phyloP scores from a whole-genome alignment of 208 protist genomes.

The Leishmania turanica region DNA sequence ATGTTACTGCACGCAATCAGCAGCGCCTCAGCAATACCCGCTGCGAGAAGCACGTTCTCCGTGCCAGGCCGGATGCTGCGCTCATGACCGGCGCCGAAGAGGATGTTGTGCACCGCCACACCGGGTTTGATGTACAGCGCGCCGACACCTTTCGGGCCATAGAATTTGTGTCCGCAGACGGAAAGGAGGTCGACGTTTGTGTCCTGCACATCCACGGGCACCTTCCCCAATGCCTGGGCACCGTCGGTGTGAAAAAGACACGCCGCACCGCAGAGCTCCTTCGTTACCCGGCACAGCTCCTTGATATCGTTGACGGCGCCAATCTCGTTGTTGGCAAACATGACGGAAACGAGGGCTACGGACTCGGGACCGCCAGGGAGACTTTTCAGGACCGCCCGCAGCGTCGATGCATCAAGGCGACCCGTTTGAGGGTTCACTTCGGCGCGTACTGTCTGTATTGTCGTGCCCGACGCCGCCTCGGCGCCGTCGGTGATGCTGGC shows the following conservation, averaged over 20 bases:
- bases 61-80: constrained; percentile 80
- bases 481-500: background rate
- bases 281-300: constrained; percentile 70
- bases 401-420: constrained; percentile 33
- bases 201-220: constrained; percentile 94
- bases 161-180: constrained; percentile 98
- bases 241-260: constrained; percentile 95
- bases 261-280: constrained; percentile 60
- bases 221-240: constrained; percentile 97
- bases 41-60: constrained; percentile 81
- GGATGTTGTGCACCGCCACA: constrained; percentile 59
- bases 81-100: constrained; percentile 87
- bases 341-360: constrained; percentile 90
- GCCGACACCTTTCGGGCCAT: constrained; percentile 95
- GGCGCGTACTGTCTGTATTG: constrained; percentile 35
- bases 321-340: constrained; percentile 97
- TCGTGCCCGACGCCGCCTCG: background rate
- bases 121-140: constrained; percentile 75
- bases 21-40: constrained; percentile 81
- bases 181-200: constrained; percentile 95
- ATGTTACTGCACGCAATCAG: constrained; percentile 46
- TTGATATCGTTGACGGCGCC: constrained; percentile 92
- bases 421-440: constrained; percentile 49
- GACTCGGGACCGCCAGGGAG: constrained; percentile 44
- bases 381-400: constrained; percentile 34